A percentile compares a stretch with the other conserved stretches of the same genome.
These are phyloP conservation scores for Lactarius psammicola DNA, from an alignment of 768 basidiomycete species.

Conservation along the genomic window DNA sequence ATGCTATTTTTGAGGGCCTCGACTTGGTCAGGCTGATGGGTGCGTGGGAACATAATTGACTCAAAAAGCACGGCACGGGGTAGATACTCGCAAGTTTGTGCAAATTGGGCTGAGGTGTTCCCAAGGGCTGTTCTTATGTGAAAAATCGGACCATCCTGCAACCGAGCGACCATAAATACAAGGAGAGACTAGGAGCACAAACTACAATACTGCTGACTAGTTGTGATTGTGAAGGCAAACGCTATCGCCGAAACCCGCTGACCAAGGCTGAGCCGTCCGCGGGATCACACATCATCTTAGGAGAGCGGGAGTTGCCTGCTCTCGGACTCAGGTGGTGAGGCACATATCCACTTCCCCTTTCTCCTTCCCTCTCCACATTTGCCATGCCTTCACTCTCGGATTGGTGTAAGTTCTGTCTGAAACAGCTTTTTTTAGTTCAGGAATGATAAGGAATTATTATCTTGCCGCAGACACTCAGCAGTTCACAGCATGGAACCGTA, in stretches of 20 bases:
- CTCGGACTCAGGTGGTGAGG: conserved; percentile 3
- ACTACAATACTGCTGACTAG: too few species aligned
- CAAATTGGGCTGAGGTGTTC: not conserved
- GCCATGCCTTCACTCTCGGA: conserved; percentile 34
- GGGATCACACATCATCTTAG: too few species aligned
- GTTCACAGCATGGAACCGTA: conserved; percentile 59
- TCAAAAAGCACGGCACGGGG: not conserved
- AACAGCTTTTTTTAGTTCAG: conserved; percentile 24
- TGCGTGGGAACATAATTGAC: not conserved
- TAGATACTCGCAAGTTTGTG: not conserved
- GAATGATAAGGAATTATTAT: conserved; percentile 6
- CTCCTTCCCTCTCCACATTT: conserved; percentile 8
- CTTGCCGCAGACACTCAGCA: conserved; percentile 45
- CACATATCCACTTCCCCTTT: conserved; percentile 17
- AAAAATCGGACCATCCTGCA: not conserved
- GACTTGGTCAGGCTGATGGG: not conserved
- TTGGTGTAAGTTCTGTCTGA: conserved; percentile 39
- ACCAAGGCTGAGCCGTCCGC: not conserved
- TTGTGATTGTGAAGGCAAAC: not conserved
- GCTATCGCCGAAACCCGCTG: not conserved
- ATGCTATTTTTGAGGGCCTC: conserved; percentile 26
- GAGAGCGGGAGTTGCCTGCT: not conserved
- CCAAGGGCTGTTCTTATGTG: not conserved
- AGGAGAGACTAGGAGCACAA: too few species aligned
- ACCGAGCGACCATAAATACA: not conserved